Evolutionary conservation across 331 rosid genomes (phyloP).

Genomic region (Pyracantha coccinea): DNA sequence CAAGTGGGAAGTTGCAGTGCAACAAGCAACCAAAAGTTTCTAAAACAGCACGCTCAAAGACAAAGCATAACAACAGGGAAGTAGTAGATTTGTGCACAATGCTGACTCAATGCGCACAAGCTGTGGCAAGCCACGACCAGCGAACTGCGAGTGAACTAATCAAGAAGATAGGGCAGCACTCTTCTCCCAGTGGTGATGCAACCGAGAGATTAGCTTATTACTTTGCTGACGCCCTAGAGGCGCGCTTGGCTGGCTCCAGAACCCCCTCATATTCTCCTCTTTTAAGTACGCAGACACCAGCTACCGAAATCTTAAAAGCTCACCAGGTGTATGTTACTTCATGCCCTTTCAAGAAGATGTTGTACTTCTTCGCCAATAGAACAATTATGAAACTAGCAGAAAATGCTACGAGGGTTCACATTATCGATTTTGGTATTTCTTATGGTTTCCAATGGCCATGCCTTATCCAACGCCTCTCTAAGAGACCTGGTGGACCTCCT

Average conservation of each 20-base stretch:
- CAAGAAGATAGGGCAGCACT: conserved; percentile 24
- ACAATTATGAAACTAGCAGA: conserved; percentile 14
- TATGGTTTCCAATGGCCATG: conserved; percentile 32
- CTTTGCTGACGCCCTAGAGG: conserved; percentile 22
- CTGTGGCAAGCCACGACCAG: conserved; percentile 13
- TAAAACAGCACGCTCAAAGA: conserved; percentile 10
- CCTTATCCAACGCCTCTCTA: conserved; percentile 22
- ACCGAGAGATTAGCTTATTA: conserved; percentile 23
- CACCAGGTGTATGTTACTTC: conserved; percentile 9
- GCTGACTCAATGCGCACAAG: background rate
- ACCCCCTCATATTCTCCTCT: conserved; percentile 11
- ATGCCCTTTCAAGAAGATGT: conserved; percentile 24
- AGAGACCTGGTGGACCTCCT: conserved; percentile 25
- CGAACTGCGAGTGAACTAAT: conserved; percentile 9
- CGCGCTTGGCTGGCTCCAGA: conserved; percentile 16
- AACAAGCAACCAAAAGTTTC: conserved; percentile 3
- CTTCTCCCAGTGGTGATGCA: conserved; percentile 12
- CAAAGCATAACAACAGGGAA: background rate
- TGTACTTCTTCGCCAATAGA: conserved; percentile 16
- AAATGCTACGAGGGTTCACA: conserved; percentile 20
- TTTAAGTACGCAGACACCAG: background rate
- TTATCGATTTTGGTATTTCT: conserved; percentile 25
- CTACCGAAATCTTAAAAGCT: conserved; percentile 16
- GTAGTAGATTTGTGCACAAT: conserved; percentile 21
- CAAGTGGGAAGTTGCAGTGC: conserved; percentile 3